Percentiles rank a stretch among this genome's conserved stretches.
Evolutionary conservation across 495 filamentous ascomycete genomes (phyloP).

Genomic region (Lindgomyces ingoldianus): DNA sequence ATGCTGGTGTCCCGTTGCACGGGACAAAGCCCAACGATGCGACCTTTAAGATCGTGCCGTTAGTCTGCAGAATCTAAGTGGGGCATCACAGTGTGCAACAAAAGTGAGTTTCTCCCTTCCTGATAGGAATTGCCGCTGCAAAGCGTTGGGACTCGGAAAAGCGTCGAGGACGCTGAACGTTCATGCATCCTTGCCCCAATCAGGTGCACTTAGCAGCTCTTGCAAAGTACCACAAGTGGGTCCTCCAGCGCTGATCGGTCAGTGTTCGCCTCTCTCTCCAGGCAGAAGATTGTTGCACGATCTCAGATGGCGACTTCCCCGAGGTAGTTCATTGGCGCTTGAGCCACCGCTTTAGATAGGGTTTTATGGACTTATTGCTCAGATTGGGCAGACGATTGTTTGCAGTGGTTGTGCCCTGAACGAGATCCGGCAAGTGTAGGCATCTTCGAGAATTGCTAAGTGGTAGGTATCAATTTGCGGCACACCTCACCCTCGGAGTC

Average conservation of each 20-base stretch:
- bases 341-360: too few species aligned
- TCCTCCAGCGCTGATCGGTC: conserved; percentile 22
- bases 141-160: conserved; percentile 1
- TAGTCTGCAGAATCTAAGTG: conserved; percentile 28
- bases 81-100: conserved; percentile 6
- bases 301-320: background rate
- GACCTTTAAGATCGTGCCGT: conserved; percentile 29
- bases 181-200: conserved; percentile 16
- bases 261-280: background rate
- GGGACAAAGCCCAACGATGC: conserved; percentile 7
- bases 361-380: background rate
- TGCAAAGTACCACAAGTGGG: conserved; percentile 15
- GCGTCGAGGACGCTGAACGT: conserved; percentile 11
- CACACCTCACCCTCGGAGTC: too few species aligned
- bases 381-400: background rate
- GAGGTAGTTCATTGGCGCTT: too few species aligned
- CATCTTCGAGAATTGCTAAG: too few species aligned
- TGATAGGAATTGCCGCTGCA: background rate
- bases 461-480: too few species aligned
- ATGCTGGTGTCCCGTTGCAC: conserved; percentile 27
- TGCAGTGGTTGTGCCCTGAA: too few species aligned
- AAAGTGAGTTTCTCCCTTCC: background rate
- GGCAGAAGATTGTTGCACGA: background rate
- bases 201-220: conserved; percentile 19
- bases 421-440: too few species aligned